Evolutionary conservation across 2,329 filamentous ascomycete genomes (phyloP).

Genomic region (Mycogone perniciosa): DNA sequence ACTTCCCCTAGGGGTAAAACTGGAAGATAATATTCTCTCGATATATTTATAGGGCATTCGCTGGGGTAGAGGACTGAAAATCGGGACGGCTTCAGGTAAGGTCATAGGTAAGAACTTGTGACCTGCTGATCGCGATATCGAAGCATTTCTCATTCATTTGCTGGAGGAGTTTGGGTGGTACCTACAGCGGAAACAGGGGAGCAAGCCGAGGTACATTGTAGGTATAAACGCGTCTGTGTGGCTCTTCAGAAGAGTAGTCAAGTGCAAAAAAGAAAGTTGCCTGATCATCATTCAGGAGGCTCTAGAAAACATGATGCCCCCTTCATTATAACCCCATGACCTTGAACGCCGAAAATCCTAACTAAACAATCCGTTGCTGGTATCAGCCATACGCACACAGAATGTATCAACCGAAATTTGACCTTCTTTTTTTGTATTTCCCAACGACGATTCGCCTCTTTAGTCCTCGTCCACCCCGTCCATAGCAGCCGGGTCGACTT

Average conservation of each 20-base stretch:
- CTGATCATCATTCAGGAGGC: slow-evolving; percentile 20
- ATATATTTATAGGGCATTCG: slow-evolving; percentile 20
- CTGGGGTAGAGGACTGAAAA: not conserved
- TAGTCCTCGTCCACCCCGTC: slow-evolving; percentile 28
- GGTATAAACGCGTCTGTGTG: not conserved
- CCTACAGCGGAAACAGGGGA: not conserved
- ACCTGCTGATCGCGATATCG: slow-evolving; percentile 26
- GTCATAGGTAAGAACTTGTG: slow-evolving; percentile 48
- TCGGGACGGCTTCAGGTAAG: slow-evolving; percentile 35
- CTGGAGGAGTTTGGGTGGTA: slow-evolving; percentile 15
- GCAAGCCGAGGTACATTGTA: not conserved
- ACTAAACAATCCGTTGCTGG: slow-evolving; percentile 25
- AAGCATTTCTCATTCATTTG: slow-evolving; percentile 6
- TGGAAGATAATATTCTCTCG: slow-evolving; percentile 11
- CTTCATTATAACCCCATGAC: slow-evolving; percentile 23
- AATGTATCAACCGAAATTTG: slow-evolving; percentile 14
- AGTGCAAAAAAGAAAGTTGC: slow-evolving; percentile 1
- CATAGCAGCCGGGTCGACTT: slow-evolving; percentile 38
- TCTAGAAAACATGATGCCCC: slow-evolving; percentile 24
- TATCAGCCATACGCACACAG: slow-evolving; percentile 29
- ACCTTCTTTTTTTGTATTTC: slow-evolving; percentile 10
- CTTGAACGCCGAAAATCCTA: slow-evolving; percentile 30
- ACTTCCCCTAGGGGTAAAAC: slow-evolving; percentile 5
- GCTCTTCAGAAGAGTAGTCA: not conserved
- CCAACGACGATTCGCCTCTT: slow-evolving; percentile 5